phyloP scores from a whole-genome alignment of 179 eudicot species.

The Spergularia azorica region DNA sequence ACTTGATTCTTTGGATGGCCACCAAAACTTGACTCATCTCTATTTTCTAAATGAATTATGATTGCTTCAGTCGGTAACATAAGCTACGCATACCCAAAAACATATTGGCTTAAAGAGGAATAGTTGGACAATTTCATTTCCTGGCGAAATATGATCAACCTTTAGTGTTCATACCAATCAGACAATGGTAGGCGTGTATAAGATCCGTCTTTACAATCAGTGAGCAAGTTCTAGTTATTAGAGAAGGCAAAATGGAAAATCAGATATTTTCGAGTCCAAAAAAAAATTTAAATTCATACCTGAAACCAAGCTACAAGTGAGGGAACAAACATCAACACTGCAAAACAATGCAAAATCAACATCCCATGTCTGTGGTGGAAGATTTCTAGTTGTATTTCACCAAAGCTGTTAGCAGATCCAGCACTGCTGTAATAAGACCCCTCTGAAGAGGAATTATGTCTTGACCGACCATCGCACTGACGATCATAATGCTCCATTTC shows the following conservation, averaged over 20 bases:
- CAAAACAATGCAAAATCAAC: conserved; percentile 82
- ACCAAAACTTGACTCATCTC: neutral
- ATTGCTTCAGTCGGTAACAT: neutral
- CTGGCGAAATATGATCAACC: neutral
- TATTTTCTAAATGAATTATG: neutral
- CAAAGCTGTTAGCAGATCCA: conserved; percentile 63
- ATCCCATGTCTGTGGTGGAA: conserved; percentile 92
- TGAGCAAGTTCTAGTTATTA: neutral
- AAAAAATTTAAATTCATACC: conserved; percentile 43
- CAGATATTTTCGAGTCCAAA: neutral
- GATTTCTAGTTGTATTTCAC: conserved; percentile 80
- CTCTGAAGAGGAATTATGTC: conserved; percentile 34
- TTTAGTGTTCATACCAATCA: conserved; percentile 1
- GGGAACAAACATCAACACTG: conserved; percentile 76
- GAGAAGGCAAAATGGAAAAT: neutral
- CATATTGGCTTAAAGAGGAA: neutral
- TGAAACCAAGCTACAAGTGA: conserved; percentile 90
- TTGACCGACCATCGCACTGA: conserved; percentile 33
- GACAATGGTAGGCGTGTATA: neutral
- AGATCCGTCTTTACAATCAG: neutral
- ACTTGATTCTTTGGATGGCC: neutral
- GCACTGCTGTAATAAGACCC: conserved; percentile 45
- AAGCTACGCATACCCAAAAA: neutral
- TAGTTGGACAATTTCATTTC: neutral
- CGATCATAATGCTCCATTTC: conserved; percentile 31